Conservation (phyloP, 2,329 filamentous ascomycete genomes). For the Stemphylium lycopersici region DNA sequence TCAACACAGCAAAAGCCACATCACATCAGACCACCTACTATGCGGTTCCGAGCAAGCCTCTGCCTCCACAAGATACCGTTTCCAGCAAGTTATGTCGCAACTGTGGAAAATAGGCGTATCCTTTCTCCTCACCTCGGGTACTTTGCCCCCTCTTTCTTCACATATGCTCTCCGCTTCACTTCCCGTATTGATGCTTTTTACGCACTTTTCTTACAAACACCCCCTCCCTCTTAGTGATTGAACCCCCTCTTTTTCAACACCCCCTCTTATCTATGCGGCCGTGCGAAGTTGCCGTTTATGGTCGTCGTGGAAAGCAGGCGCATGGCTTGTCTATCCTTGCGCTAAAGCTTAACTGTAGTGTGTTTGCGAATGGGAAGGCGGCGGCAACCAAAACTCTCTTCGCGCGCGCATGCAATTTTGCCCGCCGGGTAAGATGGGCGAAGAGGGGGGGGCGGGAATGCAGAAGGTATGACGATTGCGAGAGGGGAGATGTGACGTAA, state of each 20-base stretch:
- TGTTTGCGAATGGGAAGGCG: not conserved
- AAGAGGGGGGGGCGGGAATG: not conserved
- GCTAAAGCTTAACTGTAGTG: not conserved
- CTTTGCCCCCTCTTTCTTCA: not conserved
- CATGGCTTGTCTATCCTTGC: slow-evolving; percentile 9
- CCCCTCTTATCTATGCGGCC: no score
- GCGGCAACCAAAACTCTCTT: not conserved
- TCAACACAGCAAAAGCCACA: no score
- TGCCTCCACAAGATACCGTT: slow-evolving; percentile 6
- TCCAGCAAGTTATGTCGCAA: slow-evolving; percentile 5
- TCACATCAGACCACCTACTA: not conserved
- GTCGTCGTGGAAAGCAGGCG: slow-evolving; percentile 9
- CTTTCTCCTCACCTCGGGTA: slow-evolving; percentile 14
- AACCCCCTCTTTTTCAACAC: no score
- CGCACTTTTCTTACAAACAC: no score
- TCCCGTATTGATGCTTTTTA: no score
- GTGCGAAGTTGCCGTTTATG: no score
- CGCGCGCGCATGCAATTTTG: not conserved
- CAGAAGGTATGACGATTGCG: not conserved
- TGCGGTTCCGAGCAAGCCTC: not conserved
- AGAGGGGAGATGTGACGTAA: not conserved
- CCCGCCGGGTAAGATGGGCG: not conserved
- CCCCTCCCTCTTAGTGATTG: no score
- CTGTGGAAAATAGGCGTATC: slow-evolving; percentile 12
- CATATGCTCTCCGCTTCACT: no score